Base-by-base conservation (phyloP, 805 yeast species). In the Saccharomycopsis synnaedendra region DNA sequence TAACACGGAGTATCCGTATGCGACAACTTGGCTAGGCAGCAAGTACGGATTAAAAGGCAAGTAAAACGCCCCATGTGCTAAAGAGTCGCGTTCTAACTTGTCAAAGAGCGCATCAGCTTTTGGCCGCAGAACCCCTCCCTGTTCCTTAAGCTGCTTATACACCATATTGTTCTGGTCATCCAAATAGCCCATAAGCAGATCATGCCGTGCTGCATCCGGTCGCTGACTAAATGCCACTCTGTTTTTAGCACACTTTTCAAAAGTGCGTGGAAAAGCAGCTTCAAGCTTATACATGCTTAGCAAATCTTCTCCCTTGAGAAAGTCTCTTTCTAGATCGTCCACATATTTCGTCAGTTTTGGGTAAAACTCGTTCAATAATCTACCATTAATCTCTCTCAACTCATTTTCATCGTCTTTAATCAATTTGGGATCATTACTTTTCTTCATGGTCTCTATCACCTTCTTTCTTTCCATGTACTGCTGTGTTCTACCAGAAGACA, bases 11-110 rank as follows among this genome's bases (percentile, higher is more conserved):
- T 41, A 42, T 4, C 49, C 46, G 31, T 52, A 52, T n/a, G 51
- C 48, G 10, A 47, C 43, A 19, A 52, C 46, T 32, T 52, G 55
- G 11, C 41, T 46, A n/a, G 40, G 31, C 5, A 41, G 38, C 39
- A 50, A 36, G 29, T 39, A 46, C 4, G 43, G 45, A 41, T 50
- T 52, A 35, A 47, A 52, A 27, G 55, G 55, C 10, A 52, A 41
- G 43, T 47, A 47, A 43, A 52, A 52, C 8, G 3, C 36, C 8
- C 41, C 37, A 2, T 38, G 27, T 28, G 29, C 10, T 4, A 33
- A 7, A 11, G 43, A 45, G 33, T 52, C 51, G 31, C 38, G 36
- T 5, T 47, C 49, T 31, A 45, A 46, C 32, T 35, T 31, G 7
- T 37, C 39, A 34, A 34, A 34, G 10, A 34, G n/a, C 36, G 36